Base-by-base conservation (phyloP, 208 protist species). In the Trypanosoma platydactyli region DNA sequence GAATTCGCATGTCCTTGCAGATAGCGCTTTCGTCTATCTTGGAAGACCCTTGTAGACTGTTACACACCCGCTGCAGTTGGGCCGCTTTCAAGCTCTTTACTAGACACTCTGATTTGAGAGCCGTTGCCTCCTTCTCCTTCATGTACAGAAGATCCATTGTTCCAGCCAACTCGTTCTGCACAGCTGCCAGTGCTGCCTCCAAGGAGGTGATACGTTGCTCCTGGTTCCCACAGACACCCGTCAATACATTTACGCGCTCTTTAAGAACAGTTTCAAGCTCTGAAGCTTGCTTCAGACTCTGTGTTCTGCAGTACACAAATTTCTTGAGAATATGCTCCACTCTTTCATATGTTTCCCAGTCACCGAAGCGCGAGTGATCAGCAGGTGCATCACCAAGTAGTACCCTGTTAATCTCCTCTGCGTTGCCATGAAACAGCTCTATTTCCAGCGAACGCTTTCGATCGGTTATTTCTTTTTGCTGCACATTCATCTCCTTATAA, bases 261-360 rank as follows among this genome's bases (percentile, higher is more conserved):
- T 62, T 65, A 25, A 72, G 40, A 22, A 42, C 51, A 0, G 5
- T n/a, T 30, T 71, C 49, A 44, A 42, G 48, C 30, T 61, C 44
- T 15, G 30, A 18, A 54, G 42, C 11, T 56, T 70, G 18, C 24
- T 29, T 44, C 20, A 29, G n/a, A 51, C 46, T 64, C 1, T 61
- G 4, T 33, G 74, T 71, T 12, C 83, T 63, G 15, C 65, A 77
- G 55, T 91, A 94, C 6, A 80, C 89, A 71, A 83, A 90, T 44
- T 84, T 80, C 56, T 89, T 88, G 20, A 94, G 63, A 5, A 84
- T 65, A 1, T 59, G 52, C 71, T 94, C 75, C 0, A 94, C 84
- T 54, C 64, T 65, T 52, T 92, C 84, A 69, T 77, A 94, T 22
- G 89, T 94, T 22, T 89, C 86, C 77, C 83, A 92, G 63, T 94